Conservation (phyloP, 192 early-diverging fungal species). For the Coemansia sp. region DNA sequence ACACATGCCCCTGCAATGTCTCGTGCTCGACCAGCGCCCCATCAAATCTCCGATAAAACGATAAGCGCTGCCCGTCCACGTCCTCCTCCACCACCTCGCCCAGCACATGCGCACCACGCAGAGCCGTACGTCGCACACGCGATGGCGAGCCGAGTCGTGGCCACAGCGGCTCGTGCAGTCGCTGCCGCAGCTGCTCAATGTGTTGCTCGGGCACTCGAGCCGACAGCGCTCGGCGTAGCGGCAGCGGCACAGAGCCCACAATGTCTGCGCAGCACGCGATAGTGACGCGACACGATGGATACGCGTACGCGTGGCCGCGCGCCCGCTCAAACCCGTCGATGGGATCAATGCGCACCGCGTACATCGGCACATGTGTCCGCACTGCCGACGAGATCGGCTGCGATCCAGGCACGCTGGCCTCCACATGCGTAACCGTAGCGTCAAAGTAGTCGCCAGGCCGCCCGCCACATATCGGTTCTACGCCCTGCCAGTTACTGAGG, state of each 20-base stretch:
- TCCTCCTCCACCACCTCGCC: constrained; percentile 13
- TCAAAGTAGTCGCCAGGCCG: constrained; percentile 29
- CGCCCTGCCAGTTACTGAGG: not conserved
- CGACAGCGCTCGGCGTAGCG: constrained; percentile 35
- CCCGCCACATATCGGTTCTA: not conserved
- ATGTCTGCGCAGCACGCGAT: constrained; percentile 42
- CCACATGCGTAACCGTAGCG: constrained; percentile 31
- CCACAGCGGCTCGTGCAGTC: constrained; percentile 6
- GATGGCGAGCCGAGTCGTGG: constrained; percentile 24
- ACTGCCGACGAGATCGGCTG: constrained; percentile 35
- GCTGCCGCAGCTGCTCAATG: constrained; percentile 14
- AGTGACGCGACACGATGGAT: constrained; percentile 37
- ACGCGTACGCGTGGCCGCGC: constrained; percentile 11
- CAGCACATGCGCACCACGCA: constrained; percentile 2
- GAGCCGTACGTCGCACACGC: constrained; percentile 5
- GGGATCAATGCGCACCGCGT: constrained; percentile 39
- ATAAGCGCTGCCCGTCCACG: constrained; percentile 23
- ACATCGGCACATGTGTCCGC: constrained; percentile 29
- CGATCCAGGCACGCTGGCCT: constrained; percentile 50
- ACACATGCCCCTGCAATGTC: not conserved
- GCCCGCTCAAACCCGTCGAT: constrained; percentile 48
- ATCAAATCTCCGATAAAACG: constrained; percentile 24
- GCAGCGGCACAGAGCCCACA: constrained; percentile 39
- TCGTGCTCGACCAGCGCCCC: constrained; percentile 12
- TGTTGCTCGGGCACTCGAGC: constrained; percentile 22